Percentiles rank a stretch among this genome's conserved stretches.
Conservation (phyloP, 352 stramenopile genomes). For the Pythium scleroteichum region DNA sequence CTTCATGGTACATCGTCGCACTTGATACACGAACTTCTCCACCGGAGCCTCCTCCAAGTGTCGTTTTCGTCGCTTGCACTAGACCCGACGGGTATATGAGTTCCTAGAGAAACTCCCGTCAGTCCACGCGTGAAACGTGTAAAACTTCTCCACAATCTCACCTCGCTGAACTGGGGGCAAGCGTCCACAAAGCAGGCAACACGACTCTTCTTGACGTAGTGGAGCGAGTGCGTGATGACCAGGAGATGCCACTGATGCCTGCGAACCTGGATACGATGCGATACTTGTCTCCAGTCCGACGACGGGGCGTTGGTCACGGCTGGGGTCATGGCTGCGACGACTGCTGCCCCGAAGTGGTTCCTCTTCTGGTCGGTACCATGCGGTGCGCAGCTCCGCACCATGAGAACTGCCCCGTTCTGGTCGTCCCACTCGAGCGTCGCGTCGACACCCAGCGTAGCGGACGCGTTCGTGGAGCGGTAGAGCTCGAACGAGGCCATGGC, state of each 20-base stretch:
- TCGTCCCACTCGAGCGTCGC: conserved; percentile 55
- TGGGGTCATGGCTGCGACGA: conserved; percentile 32
- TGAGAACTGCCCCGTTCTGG: conserved; percentile 39
- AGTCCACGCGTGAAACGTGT: not conserved
- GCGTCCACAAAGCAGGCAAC: conserved; percentile 73
- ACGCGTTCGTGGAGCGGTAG: conserved; percentile 74
- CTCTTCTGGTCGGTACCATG: conserved; percentile 31
- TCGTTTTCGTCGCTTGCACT: conserved; percentile 74
- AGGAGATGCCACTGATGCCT: conserved; percentile 67
- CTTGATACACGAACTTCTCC: conserved; percentile 53
- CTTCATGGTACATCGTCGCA: conserved; percentile 82
- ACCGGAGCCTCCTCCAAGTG: conserved; percentile 52
- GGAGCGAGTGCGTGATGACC: conserved; percentile 72
- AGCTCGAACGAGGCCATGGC: conserved; percentile 44
- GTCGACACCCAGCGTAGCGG: conserved; percentile 70
- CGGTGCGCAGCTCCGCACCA: conserved; percentile 57
- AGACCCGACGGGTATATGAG: conserved; percentile 76
- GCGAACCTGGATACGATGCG: conserved; percentile 37
- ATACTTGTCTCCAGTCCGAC: conserved; percentile 53
- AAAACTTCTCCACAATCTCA: conserved; percentile 4
- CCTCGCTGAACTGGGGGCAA: conserved; percentile 59
- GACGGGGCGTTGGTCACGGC: conserved; percentile 12
- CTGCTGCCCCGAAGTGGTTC: conserved; percentile 38
- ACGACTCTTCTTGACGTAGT: conserved; percentile 87
- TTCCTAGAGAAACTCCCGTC: conserved; percentile 33